Evolutionary conservation across 805 yeast species (phyloP).

Genomic region (Dipodascus albidus): DNA sequence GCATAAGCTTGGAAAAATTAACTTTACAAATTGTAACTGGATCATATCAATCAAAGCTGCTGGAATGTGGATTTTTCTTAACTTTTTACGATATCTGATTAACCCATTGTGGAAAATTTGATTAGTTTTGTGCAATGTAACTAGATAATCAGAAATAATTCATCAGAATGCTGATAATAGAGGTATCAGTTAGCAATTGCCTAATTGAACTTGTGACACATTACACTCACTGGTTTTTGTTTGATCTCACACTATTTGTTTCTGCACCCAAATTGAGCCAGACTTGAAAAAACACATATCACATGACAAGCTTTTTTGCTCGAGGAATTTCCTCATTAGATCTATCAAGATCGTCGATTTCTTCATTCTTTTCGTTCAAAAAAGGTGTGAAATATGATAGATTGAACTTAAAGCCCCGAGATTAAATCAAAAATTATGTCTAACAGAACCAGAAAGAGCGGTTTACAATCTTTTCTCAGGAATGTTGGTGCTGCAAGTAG

Average conservation of each 20-base stretch:
- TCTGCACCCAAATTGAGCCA: too few species aligned
- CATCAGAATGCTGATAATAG: too few species aligned
- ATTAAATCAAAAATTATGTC: neutral
- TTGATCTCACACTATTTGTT: too few species aligned
- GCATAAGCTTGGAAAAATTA: neutral
- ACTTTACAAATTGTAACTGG: neutral
- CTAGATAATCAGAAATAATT: too few species aligned
- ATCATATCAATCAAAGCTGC: too few species aligned
- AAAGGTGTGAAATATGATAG: neutral
- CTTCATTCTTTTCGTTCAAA: neutral
- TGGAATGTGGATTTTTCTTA: too few species aligned
- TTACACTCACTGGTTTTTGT: too few species aligned
- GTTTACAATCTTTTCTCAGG: neutral
- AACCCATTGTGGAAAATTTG: too few species aligned
- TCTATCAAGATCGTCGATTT: neutral
- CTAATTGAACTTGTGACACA: neutral
- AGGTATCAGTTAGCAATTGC: neutral
- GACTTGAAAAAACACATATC: too few species aligned
- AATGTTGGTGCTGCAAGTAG: neutral
- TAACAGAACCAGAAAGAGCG: neutral
- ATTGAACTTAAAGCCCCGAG: neutral
- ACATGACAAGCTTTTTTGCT: neutral
- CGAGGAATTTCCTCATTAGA: neutral
- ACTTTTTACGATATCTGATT: too few species aligned
- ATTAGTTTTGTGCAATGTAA: too few species aligned